A percentile compares a stretch with the other conserved stretches of the same genome.
Conservation (phyloP, 2,329 filamentous ascomycete species). For the Penicillium sp. region DNA sequence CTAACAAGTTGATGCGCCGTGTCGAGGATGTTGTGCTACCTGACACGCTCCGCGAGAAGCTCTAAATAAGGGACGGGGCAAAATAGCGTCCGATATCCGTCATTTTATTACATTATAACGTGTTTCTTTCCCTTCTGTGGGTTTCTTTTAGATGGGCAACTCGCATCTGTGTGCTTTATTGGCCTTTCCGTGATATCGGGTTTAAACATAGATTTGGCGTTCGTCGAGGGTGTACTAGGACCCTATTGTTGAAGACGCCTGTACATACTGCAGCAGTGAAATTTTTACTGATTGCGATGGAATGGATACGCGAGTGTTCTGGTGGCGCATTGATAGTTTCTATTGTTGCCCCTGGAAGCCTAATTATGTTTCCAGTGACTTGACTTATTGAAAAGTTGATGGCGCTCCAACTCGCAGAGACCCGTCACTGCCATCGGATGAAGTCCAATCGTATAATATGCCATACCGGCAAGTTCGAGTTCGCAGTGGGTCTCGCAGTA, state of each 20-base stretch:
- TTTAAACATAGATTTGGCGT: slow-evolving; percentile 7
- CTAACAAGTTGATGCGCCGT: slow-evolving; percentile 83
- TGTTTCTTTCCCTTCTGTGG: too few relatives aligned
- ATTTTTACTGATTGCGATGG: too few relatives aligned
- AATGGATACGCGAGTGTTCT: background rate
- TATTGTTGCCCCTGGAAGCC: background rate
- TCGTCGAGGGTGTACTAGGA: slow-evolving; percentile 1
- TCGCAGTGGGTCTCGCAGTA: slow-evolving; percentile 5
- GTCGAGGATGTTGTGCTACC: slow-evolving; percentile 63
- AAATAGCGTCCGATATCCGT: too few relatives aligned
- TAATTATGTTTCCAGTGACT: too few relatives aligned
- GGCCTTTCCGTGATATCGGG: slow-evolving; percentile 1
- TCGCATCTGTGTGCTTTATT: too few relatives aligned
- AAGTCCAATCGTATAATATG: too few relatives aligned
- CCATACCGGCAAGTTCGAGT: slow-evolving; percentile 2
- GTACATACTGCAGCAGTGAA: slow-evolving; percentile 1
- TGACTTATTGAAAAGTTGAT: background rate
- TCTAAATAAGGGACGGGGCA: too few relatives aligned
- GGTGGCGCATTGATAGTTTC: background rate
- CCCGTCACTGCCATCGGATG: too few relatives aligned
- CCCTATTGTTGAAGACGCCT: background rate
- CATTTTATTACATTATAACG: slow-evolving; percentile 1
- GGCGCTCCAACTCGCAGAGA: background rate
- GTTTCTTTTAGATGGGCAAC: too few relatives aligned
- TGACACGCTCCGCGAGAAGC: slow-evolving; percentile 45